phyloP scores from a whole-genome alignment of 1,139 yeast species.

The Blastobotrys ciferrii region DNA sequence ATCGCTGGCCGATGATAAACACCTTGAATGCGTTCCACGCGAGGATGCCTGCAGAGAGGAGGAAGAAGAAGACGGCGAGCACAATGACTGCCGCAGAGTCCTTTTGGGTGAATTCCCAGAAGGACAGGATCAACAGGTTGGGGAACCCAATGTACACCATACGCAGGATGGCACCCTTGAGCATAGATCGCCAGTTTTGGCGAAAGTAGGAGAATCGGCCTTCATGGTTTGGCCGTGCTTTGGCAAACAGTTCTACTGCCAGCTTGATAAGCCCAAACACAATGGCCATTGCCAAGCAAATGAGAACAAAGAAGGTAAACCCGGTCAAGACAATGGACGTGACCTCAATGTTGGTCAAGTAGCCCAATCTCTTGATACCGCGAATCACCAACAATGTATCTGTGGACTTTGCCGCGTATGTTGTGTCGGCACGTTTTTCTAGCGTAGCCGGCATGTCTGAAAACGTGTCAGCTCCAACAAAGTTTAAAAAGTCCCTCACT shows the following conservation, averaged over 20 bases:
- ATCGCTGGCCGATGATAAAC: constrained; percentile 63
- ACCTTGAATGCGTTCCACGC: constrained; percentile 74
- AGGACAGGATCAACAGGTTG: constrained; percentile 70
- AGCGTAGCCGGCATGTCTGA: not conserved
- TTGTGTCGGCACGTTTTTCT: constrained; percentile 8
- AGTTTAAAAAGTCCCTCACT: constrained; percentile 25
- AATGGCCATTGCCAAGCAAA: constrained; percentile 40
- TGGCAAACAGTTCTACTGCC: constrained; percentile 20
- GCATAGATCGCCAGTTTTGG: constrained; percentile 69
- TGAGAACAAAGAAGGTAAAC: constrained; percentile 77
- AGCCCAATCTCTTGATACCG: constrained; percentile 93
- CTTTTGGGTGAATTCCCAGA: constrained; percentile 84
- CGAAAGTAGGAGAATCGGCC: constrained; percentile 56
- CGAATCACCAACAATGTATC: constrained; percentile 54
- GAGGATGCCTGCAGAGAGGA: constrained; percentile 56
- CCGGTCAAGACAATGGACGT: constrained; percentile 84
- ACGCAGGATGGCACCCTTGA: constrained; percentile 86
- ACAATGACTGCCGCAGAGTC: constrained; percentile 87
- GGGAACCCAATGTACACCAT: constrained; percentile 57
- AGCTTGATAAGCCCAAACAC: constrained; percentile 27
- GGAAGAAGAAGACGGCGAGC: constrained; percentile 69
- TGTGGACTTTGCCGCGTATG: constrained; percentile 23
- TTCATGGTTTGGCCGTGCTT: constrained; percentile 16
- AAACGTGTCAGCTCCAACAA: constrained; percentile 17
- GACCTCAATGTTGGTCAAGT: constrained; percentile 76